phyloP scores from a whole-genome alignment of 2,329 filamentous ascomycete genomes.

The Aspergillus awamori region DNA sequence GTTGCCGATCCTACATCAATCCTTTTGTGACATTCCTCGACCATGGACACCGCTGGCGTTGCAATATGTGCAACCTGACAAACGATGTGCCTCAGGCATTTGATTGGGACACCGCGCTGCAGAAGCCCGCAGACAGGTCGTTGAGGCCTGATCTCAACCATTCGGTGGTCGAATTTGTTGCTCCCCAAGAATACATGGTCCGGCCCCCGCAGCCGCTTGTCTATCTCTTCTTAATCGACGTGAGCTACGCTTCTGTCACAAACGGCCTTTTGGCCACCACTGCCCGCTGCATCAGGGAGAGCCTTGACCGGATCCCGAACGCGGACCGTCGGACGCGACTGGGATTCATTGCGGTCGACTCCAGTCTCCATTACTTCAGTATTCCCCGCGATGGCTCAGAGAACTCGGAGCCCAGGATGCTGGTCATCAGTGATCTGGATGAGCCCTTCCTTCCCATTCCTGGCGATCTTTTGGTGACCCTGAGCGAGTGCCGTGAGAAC shows the following conservation, averaged over 20 bases:
- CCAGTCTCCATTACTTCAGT: constrained; percentile 92
- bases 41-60: constrained; percentile 96
- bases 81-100: constrained; percentile 99
- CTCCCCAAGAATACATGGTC: constrained; percentile 99
- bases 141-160: constrained; percentile 91
- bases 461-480: constrained; percentile 83
- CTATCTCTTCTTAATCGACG: constrained; percentile 93
- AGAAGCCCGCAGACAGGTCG: constrained; percentile 91
- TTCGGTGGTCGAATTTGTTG: constrained; percentile 95
- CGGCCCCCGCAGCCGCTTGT: constrained; percentile 92
- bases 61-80: constrained; percentile 99
- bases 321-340: constrained; percentile 88
- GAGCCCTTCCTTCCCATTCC: constrained; percentile 96
- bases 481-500: constrained; percentile 85
- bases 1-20: constrained; percentile 97
- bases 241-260: constrained; percentile 86
- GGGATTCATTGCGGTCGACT: constrained; percentile 94
- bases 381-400: constrained; percentile 88
- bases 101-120: constrained; percentile 91
- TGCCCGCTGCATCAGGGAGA: constrained; percentile 91
- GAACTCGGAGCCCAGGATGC: constrained; percentile 81
- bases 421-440: constrained; percentile 91
- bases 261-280: constrained; percentile 89
- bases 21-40: constrained; percentile 96
- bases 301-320: constrained; percentile 96